Base-by-base conservation (phyloP, 2,329 filamentous ascomycete genomes). In the Talaromyces sp. region DNA sequence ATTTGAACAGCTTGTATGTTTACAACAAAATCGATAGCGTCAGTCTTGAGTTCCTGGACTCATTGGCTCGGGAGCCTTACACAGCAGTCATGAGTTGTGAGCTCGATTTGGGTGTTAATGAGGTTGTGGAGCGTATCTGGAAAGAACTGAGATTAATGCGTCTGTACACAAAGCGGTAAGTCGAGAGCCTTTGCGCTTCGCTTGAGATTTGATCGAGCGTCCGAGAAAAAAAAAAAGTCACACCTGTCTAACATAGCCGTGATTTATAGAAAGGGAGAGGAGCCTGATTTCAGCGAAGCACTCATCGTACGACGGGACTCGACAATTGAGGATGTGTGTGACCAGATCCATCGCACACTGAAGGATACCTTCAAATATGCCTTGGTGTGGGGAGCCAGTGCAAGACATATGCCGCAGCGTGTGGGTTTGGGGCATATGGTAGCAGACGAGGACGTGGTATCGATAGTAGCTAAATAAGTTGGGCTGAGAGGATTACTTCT, bases 311-410 rank as follows among this genome's bases (percentile, higher is more conserved):
- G 95, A 53, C 86, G 81, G 70, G 89, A 92, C 65, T 91, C 90
- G 68, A 90, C 87, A 11, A 91, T 99, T 68, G 94, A 97, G 76
- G 93, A 99, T 73, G 94, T 99, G 9, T 99, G 94, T 74, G 94
- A 99, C 74, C 86, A 90, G 65, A 89, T 99, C 62, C 94, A 99
- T 77, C 82, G 94, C 57, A 94, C 86, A 22, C 78, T 99, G 61
- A 99, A 97, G 83, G 95, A 99, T 58, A 96, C 91, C 4, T 99
- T 97, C 82, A 99, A 97, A 80, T 97, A 97, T 77, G 95, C 94
- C 3, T 77, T 97, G 61, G 94, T 99, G 0, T 99, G 95, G 95
- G 94, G 94, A 4, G 92, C 92, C 16, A 97, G 93, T 74, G 94
- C 94, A 32, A 86, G 91, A 66, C 95, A 99, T 79, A 82, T 97